A percentile compares a stretch with the other conserved stretches of the same genome.
Evolutionary conservation across 176 grass and related monocot species (phyloP).

Genomic region (Cenchrus americanus): DNA sequence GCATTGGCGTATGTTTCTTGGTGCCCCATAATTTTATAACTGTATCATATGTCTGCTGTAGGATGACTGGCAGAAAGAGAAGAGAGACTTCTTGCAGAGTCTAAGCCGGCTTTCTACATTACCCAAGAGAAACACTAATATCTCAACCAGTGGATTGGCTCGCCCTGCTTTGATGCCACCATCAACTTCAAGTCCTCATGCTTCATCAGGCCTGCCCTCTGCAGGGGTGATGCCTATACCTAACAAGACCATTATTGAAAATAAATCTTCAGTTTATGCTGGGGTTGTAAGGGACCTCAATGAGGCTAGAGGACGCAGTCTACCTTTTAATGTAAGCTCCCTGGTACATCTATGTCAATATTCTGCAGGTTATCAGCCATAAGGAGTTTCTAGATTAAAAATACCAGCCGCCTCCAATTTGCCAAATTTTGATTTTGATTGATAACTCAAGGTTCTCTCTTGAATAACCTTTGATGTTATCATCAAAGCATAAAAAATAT

Average conservation of each 20-base stretch:
- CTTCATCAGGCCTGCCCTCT: slow-evolving; percentile 52
- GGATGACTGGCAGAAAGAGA: slow-evolving; percentile 99
- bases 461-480: slow-evolving; percentile 19
- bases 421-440: slow-evolving; percentile 27
- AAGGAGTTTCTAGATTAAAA: slow-evolving; percentile 15
- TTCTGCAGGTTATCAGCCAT: slow-evolving; percentile 12
- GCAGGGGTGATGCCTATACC: slow-evolving; percentile 69
- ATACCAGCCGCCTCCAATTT: slow-evolving; percentile 8
- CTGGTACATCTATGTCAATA: slow-evolving; percentile 35
- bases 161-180: slow-evolving; percentile 55
- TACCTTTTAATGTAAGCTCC: slow-evolving; percentile 76
- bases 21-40: slow-evolving; percentile 27
- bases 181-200: slow-evolving; percentile 63
- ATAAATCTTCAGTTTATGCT: slow-evolving; percentile 90
- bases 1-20: slow-evolving; percentile 22
- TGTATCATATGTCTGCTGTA: slow-evolving; percentile 42
- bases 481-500: neutral
- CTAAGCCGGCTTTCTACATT: slow-evolving; percentile 90
- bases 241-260: slow-evolving; percentile 87
- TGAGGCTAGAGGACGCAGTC: slow-evolving; percentile 73
- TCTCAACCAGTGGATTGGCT: slow-evolving; percentile 49
- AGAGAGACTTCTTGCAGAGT: slow-evolving; percentile 86
- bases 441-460: slow-evolving; percentile 16
- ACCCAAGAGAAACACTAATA: slow-evolving; percentile 77
- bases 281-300: slow-evolving; percentile 77